These are phyloP conservation scores for Tolypocladium inflatum DNA, from an alignment of 2,329 filamentous ascomycete genomes.

Conservation along the genomic window DNA sequence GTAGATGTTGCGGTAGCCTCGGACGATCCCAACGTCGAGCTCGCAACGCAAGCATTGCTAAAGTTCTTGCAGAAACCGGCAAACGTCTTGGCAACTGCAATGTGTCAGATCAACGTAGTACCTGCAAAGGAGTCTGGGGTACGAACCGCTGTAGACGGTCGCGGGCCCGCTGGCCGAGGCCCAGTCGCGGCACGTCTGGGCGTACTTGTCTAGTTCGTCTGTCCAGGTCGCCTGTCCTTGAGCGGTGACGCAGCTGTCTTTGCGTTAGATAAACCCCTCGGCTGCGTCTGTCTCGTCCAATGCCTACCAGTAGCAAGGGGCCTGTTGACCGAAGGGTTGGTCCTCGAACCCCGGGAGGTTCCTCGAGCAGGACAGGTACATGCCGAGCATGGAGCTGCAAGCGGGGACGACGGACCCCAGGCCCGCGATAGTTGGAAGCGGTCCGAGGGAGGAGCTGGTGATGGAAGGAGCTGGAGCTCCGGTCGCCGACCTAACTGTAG, in stretches of 20 bases:
- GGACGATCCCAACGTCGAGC: slow-evolving; percentile 1
- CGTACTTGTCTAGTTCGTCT: slow-evolving; percentile 18
- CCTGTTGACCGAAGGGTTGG: slow-evolving; percentile 15
- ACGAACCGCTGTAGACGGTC: slow-evolving; percentile 15
- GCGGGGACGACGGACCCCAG: slow-evolving; percentile 10
- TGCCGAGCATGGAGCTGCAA: slow-evolving; percentile 15
- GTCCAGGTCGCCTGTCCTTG: slow-evolving; percentile 14
- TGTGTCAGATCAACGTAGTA: neutral
- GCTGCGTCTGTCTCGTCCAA: too few relatives aligned
- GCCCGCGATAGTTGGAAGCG: neutral
- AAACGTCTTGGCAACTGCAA: slow-evolving; percentile 17
- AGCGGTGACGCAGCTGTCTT: slow-evolving; percentile 12
- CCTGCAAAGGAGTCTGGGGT: too few relatives aligned
- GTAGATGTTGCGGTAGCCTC: slow-evolving; percentile 1
- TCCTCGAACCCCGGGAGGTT: slow-evolving; percentile 14
- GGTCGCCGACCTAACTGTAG: neutral
- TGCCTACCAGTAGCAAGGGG: slow-evolving; percentile 22
- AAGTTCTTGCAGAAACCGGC: slow-evolving; percentile 20
- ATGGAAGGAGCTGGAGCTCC: slow-evolving; percentile 7
- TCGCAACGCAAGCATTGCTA: slow-evolving; percentile 15
- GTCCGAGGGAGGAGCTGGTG: slow-evolving; percentile 1
- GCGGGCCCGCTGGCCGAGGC: slow-evolving; percentile 15
- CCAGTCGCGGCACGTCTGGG: slow-evolving; percentile 19
- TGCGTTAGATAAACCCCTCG: neutral
- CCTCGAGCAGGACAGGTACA: slow-evolving; percentile 16